Base-by-base conservation (phyloP, 345 rosid genomes). In the Eutrema yunnanense region DNA sequence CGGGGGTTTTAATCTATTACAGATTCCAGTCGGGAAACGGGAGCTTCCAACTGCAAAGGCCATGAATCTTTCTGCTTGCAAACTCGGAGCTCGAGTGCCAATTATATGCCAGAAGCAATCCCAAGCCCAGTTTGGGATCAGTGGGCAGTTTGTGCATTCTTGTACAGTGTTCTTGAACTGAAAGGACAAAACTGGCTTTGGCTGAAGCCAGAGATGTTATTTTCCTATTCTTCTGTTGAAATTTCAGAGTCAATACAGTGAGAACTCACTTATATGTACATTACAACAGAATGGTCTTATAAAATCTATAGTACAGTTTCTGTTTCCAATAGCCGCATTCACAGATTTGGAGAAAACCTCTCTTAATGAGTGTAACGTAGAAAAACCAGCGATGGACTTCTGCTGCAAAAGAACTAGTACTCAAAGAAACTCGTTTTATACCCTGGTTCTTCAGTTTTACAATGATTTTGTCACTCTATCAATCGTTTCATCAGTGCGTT, bases 81-180 rank as follows among this genome's bases (percentile, higher is more conserved):
- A 82, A 83, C 81, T 80, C 12, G 79, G 86, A 34, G 78, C 81
- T 10, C 81, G 88, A 67, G 80, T 57, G 49, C 84, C 84, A 19
- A 75, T 83, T 55, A 74, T 86, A 55, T 84, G 85, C 77, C 80
- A 55, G 73, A 84, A 80, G 86, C 89, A 84, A 61, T 83, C 82
- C n/a, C 86, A 73, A 64, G 82, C 74, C 1, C 85, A 75, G 78
- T 75, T 75, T 16, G 73, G 84, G 16, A 57, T 85, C 55, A 81
- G 72, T 46, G 80, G 85, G 74, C 85, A 82, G 74, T 77, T 87
- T 80, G 80, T 83, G 69, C 83, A 76, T 22, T 78, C 87, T 33
- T 79, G 87, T 75, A 75, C 86, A 79, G 82, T 82, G 61, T 85
- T 82, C 77, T 69, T 87, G 65, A 85, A 72, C 79, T 82, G 78